phyloP scores from a whole-genome alignment of 495 filamentous ascomycete species.

The Chlorociboria aeruginascens region DNA sequence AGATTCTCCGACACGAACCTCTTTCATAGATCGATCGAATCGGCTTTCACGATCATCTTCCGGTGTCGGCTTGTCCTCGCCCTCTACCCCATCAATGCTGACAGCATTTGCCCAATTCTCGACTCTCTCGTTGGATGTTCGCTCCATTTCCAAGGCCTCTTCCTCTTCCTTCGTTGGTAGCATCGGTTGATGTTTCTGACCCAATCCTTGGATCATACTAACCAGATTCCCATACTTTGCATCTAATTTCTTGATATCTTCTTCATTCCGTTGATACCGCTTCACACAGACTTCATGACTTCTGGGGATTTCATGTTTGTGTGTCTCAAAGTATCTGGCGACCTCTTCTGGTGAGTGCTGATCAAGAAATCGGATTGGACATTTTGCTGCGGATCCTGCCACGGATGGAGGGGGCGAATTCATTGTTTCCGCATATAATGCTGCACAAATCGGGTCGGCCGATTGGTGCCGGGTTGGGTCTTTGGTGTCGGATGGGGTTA shows the following conservation, averaged over 20 bases:
- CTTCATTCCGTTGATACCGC: constrained; percentile 71
- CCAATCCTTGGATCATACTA: constrained; percentile 81
- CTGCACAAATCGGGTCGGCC: constrained; percentile 48
- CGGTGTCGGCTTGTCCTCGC: constrained; percentile 21
- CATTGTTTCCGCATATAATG: constrained; percentile 38
- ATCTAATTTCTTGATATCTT: constrained; percentile 72
- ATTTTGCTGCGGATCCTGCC: constrained; percentile 45
- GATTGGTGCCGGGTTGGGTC: constrained; percentile 29
- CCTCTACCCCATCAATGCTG: constrained; percentile 30
- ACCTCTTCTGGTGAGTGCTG: constrained; percentile 87
- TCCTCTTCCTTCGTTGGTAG: constrained; percentile 43
- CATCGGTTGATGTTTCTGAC: constrained; percentile 70
- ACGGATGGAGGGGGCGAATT: constrained; percentile 38
- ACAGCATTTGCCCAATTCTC: constrained; percentile 73
- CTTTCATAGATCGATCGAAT: constrained; percentile 72
- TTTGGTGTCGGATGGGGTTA: constrained; percentile 19
- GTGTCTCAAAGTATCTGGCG: constrained; percentile 75
- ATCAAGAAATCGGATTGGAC: constrained; percentile 80
- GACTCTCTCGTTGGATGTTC: constrained; percentile 49
- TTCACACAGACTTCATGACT: constrained; percentile 85
- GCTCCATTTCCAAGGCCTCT: constrained; percentile 32
- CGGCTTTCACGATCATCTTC: constrained; percentile 38
- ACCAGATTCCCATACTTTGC: constrained; percentile 83
- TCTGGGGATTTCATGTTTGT: constrained; percentile 84
- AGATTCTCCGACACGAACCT: constrained; percentile 77